These are phyloP conservation scores for Musa troglodytarum DNA, from an alignment of 176 grass and related monocot species.

Conservation along the genomic window DNA sequence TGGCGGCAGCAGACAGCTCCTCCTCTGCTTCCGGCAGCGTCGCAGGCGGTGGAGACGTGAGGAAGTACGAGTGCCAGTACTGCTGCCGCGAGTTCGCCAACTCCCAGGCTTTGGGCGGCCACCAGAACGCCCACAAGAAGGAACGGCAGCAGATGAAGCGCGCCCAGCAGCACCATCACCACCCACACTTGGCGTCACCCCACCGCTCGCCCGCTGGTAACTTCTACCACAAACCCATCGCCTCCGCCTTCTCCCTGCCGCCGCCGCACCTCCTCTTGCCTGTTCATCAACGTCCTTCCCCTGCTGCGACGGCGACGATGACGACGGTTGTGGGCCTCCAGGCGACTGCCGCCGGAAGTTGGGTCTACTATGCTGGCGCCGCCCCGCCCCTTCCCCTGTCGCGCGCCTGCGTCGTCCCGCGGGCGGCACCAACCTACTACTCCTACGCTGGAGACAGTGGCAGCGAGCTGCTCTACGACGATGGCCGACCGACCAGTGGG, in stretches of 20 bases:
- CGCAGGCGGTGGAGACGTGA: neutral
- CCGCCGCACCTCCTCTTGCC: neutral
- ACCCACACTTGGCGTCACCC: neutral
- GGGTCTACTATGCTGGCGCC: neutral
- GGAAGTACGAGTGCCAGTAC: conserved; percentile 32
- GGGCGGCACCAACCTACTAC: neutral
- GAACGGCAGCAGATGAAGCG: conserved; percentile 28
- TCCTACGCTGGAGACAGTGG: no score
- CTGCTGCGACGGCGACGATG: no score
- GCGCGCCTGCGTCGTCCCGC: neutral
- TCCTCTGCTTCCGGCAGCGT: neutral
- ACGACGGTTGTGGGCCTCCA: no score
- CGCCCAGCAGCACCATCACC: conserved; percentile 7
- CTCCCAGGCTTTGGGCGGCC: conserved; percentile 27
- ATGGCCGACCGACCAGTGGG: neutral
- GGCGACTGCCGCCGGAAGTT: neutral
- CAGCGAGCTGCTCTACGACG: no score
- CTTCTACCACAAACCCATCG: neutral
- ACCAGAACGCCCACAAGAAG: conserved; percentile 34
- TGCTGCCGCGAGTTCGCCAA: conserved; percentile 31
- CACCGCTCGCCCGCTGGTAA: neutral
- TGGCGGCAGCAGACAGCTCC: neutral
- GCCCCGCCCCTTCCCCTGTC: neutral
- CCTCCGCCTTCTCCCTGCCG: neutral
- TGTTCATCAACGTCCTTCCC: no score